phyloP scores from a whole-genome alignment of 1,284 basidiomycete genomes.

The Leccinum huronense region DNA sequence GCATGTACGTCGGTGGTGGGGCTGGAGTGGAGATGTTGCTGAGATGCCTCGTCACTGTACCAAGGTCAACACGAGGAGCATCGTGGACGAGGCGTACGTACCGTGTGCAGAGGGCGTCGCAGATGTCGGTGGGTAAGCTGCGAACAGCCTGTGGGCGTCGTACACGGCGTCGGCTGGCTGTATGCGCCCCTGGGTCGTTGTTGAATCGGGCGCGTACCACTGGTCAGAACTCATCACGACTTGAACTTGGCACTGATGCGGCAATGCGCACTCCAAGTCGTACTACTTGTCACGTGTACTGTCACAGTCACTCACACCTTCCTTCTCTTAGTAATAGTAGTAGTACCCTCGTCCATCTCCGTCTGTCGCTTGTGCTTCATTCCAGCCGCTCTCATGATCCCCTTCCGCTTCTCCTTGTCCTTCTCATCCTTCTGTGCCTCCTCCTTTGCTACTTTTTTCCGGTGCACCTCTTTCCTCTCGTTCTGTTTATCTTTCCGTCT shows the following conservation, averaged over 20 bases:
- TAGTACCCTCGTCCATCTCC: slow-evolving; percentile 55
- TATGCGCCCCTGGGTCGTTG: slow-evolving; percentile 13
- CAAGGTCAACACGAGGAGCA: slow-evolving; percentile 19
- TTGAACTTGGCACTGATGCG: slow-evolving; percentile 1
- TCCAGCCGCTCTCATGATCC: slow-evolving; percentile 72
- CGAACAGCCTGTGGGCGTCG: slow-evolving; percentile 60
- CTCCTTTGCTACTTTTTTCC: slow-evolving; percentile 70
- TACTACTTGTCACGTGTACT: slow-evolving; percentile 17
- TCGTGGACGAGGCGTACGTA: slow-evolving; percentile 30
- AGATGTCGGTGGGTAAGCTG: slow-evolving; percentile 66
- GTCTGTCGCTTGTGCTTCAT: slow-evolving; percentile 68
- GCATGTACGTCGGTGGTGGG: slow-evolving; percentile 58
- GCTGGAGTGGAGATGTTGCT: slow-evolving; percentile 55
- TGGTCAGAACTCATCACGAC: slow-evolving; percentile 28
- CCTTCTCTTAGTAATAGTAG: slow-evolving; percentile 42
- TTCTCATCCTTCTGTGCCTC: slow-evolving; percentile 69
- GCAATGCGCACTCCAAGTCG: neutral
- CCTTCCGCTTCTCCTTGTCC: slow-evolving; percentile 78
- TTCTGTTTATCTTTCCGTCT: slow-evolving; percentile 82
- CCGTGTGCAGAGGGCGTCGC: slow-evolving; percentile 69
- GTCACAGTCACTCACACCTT: slow-evolving; percentile 39
- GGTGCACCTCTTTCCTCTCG: slow-evolving; percentile 60
- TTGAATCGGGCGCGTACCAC: slow-evolving; percentile 21
- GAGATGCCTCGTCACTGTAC: slow-evolving; percentile 61
- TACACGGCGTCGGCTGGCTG: slow-evolving; percentile 45